Evolutionary conservation across 2,329 filamentous ascomycete species (phyloP).

Genomic region (Trichothecium roseum): DNA sequence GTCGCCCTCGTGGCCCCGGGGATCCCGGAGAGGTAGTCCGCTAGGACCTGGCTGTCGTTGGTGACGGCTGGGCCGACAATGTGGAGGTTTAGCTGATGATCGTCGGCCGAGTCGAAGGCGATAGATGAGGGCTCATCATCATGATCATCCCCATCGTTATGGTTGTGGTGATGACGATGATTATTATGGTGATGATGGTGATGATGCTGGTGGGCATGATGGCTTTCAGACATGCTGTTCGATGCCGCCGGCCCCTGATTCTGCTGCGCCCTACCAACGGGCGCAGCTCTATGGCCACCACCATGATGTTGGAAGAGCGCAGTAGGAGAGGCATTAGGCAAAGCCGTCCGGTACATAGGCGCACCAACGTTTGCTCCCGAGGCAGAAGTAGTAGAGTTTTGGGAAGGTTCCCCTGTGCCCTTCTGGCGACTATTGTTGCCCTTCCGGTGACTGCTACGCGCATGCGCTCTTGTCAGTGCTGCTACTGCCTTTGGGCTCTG

Average conservation of each 20-base stretch:
- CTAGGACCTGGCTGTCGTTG: conserved; percentile 49
- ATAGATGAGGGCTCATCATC: conserved; percentile 15
- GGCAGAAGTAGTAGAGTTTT: too few species aligned
- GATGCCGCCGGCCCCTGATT: conserved; percentile 2
- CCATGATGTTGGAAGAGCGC: too few species aligned
- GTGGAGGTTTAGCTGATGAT: conserved; percentile 32
- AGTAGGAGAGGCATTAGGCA: too few species aligned
- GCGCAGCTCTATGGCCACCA: too few species aligned
- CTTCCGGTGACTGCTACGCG: too few species aligned
- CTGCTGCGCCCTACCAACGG: too few species aligned
- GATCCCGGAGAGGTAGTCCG: conserved; percentile 39
- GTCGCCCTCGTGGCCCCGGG: conserved; percentile 17
- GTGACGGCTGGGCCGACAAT: conserved; percentile 51
- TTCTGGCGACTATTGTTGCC: too few species aligned
- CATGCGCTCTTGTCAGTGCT: conserved; percentile 5
- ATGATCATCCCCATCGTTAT: neutral
- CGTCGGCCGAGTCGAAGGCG: conserved; percentile 20
- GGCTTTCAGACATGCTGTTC: neutral
- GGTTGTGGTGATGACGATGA: neutral
- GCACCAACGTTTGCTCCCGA: too few species aligned
- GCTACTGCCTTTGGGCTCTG: conserved; percentile 9
- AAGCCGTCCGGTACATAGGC: too few species aligned
- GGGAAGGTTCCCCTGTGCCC: too few species aligned
- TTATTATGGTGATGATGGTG: conserved; percentile 1
- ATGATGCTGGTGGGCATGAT: conserved; percentile 4